phyloP scores from a whole-genome alignment of 139 green algal species.

The Bryopsis sp. region DNA sequence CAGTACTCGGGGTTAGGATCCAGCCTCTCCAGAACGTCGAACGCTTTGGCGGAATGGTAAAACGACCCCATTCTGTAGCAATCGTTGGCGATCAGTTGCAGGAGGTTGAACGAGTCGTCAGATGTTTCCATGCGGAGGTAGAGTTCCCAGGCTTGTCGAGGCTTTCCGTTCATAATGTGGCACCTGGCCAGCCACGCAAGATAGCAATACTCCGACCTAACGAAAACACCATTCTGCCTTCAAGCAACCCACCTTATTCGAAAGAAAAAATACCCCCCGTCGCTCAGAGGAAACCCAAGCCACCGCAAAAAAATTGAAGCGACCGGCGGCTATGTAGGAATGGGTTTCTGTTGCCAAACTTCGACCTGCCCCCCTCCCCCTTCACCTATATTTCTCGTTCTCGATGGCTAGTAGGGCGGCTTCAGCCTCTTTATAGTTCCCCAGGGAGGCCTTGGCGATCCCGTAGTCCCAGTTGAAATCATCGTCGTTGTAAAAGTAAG shows the following conservation, averaged over 20 bases:
- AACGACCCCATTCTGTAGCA: conserved; percentile 74
- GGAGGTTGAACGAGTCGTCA: conserved; percentile 49
- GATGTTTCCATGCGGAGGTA: conserved; percentile 57
- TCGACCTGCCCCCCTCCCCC: no score
- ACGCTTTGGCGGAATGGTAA: conserved; percentile 58
- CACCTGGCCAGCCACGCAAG: conserved; percentile 58
- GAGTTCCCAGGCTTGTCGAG: conserved; percentile 59
- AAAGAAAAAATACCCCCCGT: no score
- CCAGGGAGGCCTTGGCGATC: conserved; percentile 41
- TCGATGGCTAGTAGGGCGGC: conserved; percentile 51
- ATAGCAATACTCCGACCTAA: conserved; percentile 50
- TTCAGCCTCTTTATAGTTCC: conserved; percentile 64
- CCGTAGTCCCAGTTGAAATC: conserved; percentile 84
- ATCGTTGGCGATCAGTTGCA: conserved; percentile 74
- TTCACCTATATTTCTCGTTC: conserved; percentile 45
- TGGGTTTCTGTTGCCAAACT: no score
- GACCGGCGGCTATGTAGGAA: no score
- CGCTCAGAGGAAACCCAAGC: no score
- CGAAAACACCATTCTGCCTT: neutral
- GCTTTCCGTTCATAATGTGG: conserved; percentile 61
- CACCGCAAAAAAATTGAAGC: no score
- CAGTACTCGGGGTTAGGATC: conserved; percentile 59
- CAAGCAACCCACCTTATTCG: neutral
- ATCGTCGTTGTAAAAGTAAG: conserved; percentile 43
- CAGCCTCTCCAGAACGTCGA: conserved; percentile 71